These are phyloP conservation scores for Yamadazyma sp. DNA, from an alignment of 1,139 yeast genomes.

Conservation along the genomic window DNA sequence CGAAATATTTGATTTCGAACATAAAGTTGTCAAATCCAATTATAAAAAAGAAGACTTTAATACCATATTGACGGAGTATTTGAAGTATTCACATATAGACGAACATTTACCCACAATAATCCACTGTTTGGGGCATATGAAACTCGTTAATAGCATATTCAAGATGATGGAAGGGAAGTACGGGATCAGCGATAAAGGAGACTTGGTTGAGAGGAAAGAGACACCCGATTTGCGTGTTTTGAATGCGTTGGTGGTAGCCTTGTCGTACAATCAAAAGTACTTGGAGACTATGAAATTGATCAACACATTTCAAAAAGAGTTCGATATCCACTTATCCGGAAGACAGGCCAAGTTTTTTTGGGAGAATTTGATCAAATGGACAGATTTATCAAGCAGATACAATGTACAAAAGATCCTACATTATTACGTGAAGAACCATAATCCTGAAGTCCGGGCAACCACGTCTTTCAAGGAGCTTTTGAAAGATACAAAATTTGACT, in stretches of 20 bases:
- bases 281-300: constrained; percentile 34
- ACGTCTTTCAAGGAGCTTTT: constrained; percentile 26
- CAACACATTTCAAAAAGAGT: constrained; percentile 36
- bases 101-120: constrained; percentile 26
- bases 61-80: constrained; percentile 9
- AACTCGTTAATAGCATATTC: constrained; percentile 24
- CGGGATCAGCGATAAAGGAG: constrained; percentile 32
- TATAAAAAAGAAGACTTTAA: constrained; percentile 5
- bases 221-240: constrained; percentile 28
- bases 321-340: constrained; percentile 23
- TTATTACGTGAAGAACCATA: constrained; percentile 21
- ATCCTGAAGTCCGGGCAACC: constrained; percentile 9
- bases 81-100: constrained; percentile 7
- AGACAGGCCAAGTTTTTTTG: constrained; percentile 26
- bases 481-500: constrained; percentile 39
- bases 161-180: constrained; percentile 29
- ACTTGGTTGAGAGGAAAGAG: constrained; percentile 10
- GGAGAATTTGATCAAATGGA: constrained; percentile 40
- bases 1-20: constrained; percentile 18
- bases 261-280: constrained; percentile 32
- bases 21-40: constrained; percentile 1
- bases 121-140: constrained; percentile 34
- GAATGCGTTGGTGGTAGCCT: constrained; percentile 30
- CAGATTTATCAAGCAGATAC: constrained; percentile 30
- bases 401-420: constrained; percentile 28